Percentiles rank a stretch among this genome's conserved stretches.
Conservation (phyloP, 2,329 filamentous ascomycete species). For the Penicillium sp. region DNA sequence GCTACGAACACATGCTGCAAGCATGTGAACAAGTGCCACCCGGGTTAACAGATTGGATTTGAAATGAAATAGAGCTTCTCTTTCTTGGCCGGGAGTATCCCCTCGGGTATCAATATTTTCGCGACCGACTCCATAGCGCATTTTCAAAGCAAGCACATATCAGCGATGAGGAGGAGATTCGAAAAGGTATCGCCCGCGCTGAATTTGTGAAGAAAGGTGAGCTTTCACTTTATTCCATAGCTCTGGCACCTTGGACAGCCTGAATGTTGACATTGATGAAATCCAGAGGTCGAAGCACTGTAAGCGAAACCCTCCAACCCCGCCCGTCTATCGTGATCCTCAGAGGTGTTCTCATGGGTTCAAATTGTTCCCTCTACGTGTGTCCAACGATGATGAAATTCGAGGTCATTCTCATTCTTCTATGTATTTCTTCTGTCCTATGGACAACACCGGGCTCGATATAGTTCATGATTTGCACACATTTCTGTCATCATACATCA, state of each 20-base stretch:
- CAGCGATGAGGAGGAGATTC: constrained; percentile 74
- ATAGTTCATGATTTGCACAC: constrained; percentile 14
- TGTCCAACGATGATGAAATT: not conserved
- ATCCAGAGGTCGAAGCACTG: constrained; percentile 84
- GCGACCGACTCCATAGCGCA: constrained; percentile 78
- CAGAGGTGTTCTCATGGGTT: no score
- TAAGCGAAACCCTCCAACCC: constrained; percentile 54
- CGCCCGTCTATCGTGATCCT: not conserved
- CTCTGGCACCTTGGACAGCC: not conserved
- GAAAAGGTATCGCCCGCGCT: constrained; percentile 73
- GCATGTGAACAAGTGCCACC: no score
- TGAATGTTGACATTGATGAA: constrained; percentile 5
- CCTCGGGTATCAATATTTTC: constrained; percentile 80
- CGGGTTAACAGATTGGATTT: not conserved
- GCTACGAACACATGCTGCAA: not conserved
- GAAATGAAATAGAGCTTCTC: constrained; percentile 70
- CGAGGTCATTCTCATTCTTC: constrained; percentile 23
- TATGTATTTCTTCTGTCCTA: constrained; percentile 21
- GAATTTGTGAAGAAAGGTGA: constrained; percentile 90
- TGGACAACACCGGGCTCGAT: constrained; percentile 23
- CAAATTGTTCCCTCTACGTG: no score
- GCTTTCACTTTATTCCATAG: not conserved
- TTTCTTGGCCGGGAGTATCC: constrained; percentile 86
- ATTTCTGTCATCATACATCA: constrained; percentile 30
- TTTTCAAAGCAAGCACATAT: constrained; percentile 77